Base-by-base conservation (phyloP, 2,329 filamentous ascomycete species). In the Phaeosphaeria sp. region DNA sequence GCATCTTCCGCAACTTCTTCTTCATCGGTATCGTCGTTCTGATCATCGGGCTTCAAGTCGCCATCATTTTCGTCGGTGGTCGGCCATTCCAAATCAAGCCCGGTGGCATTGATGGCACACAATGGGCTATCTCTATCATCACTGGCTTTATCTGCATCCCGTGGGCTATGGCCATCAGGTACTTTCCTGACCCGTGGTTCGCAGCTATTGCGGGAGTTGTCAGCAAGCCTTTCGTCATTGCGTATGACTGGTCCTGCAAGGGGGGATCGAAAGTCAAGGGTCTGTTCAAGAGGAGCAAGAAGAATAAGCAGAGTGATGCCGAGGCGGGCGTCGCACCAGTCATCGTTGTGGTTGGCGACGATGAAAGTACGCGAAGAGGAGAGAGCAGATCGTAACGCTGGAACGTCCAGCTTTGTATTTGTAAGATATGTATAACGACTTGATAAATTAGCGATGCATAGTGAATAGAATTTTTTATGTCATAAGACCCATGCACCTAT, bases 91-190 rank as follows among this genome's bases (percentile, higher is more conserved):
- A 80, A 22, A 83, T 87, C 63, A 78, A 76, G 45, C 72, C 69
- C 5, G 77, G 85, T 54, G 78, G 68, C 25, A 50, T 81, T 44
- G 84, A 83, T 6, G 68, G 72, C 0, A 83, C 86, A 60, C 89
- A 96, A 75, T 87, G 85, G 85, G 84, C 79, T 11, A 81, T 85
- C 49, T 86, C 80, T n/a, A 59, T 86, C 24, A 68, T 84, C 13
- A 65, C 81, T 1, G 83, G 81, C 1, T 78, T 80, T 11, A 60
- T 86, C 0, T 85, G 79, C n/a, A 76, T 86, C 20, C 84, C 84
- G 0, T 81, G 82, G 76, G 84, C 81, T 22, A 69, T 84, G 21
- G 67, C 80, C 17, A 78, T 87, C 53, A 77, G 84, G 15, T 76
- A 81, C 5, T 81, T 87, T 57, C 84, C 84, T 1, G 84, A 87